phyloP scores from a whole-genome alignment of 2,329 filamentous ascomycete species.

The Dactylellina sp. region DNA sequence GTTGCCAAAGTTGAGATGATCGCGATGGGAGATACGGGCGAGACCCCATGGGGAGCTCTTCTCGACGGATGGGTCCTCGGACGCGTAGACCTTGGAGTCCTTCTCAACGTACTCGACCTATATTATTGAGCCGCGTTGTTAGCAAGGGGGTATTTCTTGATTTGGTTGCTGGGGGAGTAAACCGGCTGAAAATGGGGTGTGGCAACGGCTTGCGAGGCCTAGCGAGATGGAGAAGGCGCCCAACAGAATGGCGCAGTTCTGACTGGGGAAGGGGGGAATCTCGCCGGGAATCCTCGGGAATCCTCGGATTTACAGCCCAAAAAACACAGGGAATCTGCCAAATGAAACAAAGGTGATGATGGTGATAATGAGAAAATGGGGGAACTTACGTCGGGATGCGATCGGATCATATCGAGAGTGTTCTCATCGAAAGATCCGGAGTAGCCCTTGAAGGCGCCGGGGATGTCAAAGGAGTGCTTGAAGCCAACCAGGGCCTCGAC shows the following conservation, averaged over 20 bases:
- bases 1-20: slow-evolving; percentile 84
- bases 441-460: slow-evolving; percentile 85
- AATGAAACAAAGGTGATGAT: slow-evolving; percentile 44
- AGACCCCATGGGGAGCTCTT: slow-evolving; percentile 98
- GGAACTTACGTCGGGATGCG: slow-evolving; percentile 91
- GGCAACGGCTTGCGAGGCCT: slow-evolving; percentile 29
- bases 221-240: too few species aligned
- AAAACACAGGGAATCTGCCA: too few species aligned
- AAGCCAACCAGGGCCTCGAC: slow-evolving; percentile 75
- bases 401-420: slow-evolving; percentile 91
- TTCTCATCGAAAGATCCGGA: slow-evolving; percentile 95
- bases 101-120: slow-evolving; percentile 97
- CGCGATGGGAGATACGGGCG: slow-evolving; percentile 95
- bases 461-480: slow-evolving; percentile 97
- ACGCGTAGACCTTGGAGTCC: slow-evolving; percentile 89
- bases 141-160: neutral
- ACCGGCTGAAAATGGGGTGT: slow-evolving; percentile 10
- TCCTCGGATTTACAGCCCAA: neutral
- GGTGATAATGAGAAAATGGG: slow-evolving; percentile 9
- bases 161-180: neutral
- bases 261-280: slow-evolving; percentile 1
- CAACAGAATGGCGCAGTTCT: slow-evolving; percentile 15
- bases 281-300: slow-evolving; percentile 4
- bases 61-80: slow-evolving; percentile 75
- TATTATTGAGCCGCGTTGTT: slow-evolving; percentile 31